Conservation (phyloP, 2,329 filamentous ascomycete genomes). For the Epichloe amarillans region DNA sequence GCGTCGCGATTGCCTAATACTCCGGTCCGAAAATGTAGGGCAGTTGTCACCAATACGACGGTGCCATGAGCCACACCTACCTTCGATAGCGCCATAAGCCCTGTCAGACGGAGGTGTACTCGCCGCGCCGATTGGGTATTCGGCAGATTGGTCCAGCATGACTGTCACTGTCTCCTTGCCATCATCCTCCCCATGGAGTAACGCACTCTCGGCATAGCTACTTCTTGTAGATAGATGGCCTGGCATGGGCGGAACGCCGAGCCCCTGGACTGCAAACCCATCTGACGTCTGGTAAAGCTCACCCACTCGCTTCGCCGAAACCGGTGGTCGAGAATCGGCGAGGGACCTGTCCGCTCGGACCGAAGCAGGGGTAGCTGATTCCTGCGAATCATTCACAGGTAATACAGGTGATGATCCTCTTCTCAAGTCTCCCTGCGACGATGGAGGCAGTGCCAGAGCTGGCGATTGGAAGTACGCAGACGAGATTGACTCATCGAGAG, state of each 20-base stretch:
- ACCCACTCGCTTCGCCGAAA: neutral
- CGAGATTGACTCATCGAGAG: slow-evolving; percentile 3
- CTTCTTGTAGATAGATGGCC: neutral
- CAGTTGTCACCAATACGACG: slow-evolving; percentile 44
- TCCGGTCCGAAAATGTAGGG: slow-evolving; percentile 44
- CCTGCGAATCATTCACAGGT: slow-evolving; percentile 15
- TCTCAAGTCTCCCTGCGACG: slow-evolving; percentile 19
- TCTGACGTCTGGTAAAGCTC: neutral
- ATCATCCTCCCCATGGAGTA: slow-evolving; percentile 13
- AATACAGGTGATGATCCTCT: slow-evolving; percentile 38
- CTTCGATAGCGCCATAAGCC: slow-evolving; percentile 6
- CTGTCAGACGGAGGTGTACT: slow-evolving; percentile 3
- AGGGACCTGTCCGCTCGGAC: neutral
- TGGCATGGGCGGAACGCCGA: neutral
- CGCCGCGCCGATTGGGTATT: slow-evolving; percentile 5
- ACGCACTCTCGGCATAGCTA: neutral
- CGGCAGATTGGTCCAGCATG: slow-evolving; percentile 26
- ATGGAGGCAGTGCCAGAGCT: slow-evolving; percentile 1
- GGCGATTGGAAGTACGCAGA: slow-evolving; percentile 3
- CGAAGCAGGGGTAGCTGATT: neutral
- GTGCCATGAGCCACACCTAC: slow-evolving; percentile 30
- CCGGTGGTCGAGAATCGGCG: neutral
- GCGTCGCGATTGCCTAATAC: slow-evolving; percentile 31
- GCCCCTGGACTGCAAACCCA: neutral
- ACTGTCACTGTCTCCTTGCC: slow-evolving; percentile 27